Evolutionary conservation across 2,329 filamentous ascomycete genomes (phyloP).

Genomic region (Coleophoma cylindrospora): DNA sequence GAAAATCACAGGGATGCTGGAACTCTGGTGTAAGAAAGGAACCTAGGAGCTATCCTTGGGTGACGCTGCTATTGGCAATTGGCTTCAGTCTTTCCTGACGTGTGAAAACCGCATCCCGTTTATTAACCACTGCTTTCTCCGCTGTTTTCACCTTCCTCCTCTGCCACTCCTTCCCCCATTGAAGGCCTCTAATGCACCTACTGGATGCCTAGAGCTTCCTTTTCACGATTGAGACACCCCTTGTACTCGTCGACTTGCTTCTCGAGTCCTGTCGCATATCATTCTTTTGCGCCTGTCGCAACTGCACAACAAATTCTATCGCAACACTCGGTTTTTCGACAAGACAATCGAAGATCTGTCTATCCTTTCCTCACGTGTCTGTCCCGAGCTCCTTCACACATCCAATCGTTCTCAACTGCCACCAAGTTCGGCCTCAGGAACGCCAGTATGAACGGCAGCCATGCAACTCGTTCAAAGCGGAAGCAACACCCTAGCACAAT

Average conservation of each 20-base stretch:
- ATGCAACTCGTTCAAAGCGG: conserved; percentile 23
- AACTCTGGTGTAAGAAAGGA: too few species aligned
- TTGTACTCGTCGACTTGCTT: conserved; percentile 24
- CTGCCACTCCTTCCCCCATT: conserved; percentile 1
- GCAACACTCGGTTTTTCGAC: neutral
- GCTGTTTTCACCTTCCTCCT: conserved; percentile 9
- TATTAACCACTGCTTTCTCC: neutral
- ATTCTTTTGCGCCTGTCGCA: conserved; percentile 3
- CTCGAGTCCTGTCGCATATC: conserved; percentile 15
- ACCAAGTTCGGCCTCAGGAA: conserved; percentile 1
- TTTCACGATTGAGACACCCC: conserved; percentile 20
- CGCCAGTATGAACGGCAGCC: conserved; percentile 21
- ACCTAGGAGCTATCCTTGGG: too few species aligned
- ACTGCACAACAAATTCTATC: neutral
- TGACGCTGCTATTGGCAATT: too few species aligned
- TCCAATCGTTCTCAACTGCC: neutral
- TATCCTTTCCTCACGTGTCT: neutral
- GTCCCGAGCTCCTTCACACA: neutral
- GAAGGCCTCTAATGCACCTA: conserved; percentile 7
- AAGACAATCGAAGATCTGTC: neutral
- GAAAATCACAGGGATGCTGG: too few species aligned
- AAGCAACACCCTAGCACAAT: conserved; percentile 23
- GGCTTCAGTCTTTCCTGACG: too few species aligned
- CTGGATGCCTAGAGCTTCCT: conserved; percentile 26
- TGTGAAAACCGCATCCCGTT: neutral